These are phyloP conservation scores for Phanerodontia chrysosporium DNA, from an alignment of 768 basidiomycete genomes.

Conservation along the genomic window DNA sequence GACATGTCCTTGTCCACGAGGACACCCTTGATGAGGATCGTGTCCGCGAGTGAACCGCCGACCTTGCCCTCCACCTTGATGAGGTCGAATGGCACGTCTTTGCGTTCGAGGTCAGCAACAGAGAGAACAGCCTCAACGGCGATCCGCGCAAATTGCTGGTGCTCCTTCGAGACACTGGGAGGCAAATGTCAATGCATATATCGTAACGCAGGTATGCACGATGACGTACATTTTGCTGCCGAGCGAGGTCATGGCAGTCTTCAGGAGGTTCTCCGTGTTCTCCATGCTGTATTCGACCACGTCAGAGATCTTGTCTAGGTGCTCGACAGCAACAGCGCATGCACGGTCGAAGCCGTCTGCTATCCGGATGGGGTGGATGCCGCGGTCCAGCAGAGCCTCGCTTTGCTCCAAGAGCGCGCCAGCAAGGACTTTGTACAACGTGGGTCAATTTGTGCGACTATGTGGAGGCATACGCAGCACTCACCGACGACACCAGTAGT, in stretches of 20 bases:
- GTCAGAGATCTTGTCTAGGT: constrained; percentile 90
- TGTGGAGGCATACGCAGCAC: constrained; percentile 27
- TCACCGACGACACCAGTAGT: constrained; percentile 98
- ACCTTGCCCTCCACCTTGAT: constrained; percentile 99
- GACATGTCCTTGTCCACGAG: constrained; percentile 99
- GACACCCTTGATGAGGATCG: constrained; percentile 91
- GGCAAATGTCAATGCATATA: neutral
- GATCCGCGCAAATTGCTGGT: constrained; percentile 92
- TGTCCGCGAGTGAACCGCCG: constrained; percentile 94
- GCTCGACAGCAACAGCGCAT: constrained; percentile 83
- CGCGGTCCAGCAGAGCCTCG: constrained; percentile 94
- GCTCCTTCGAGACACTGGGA: constrained; percentile 91
- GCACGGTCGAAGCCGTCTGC: constrained; percentile 98
- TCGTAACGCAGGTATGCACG: neutral
- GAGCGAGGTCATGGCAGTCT: constrained; percentile 92
- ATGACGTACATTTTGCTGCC: constrained; percentile 93
- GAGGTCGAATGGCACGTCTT: constrained; percentile 94
- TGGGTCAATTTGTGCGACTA: neutral
- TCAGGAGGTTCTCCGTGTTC: constrained; percentile 84
- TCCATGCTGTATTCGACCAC: constrained; percentile 77
- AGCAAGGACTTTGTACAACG: constrained; percentile 68
- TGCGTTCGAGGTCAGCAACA: constrained; percentile 92
- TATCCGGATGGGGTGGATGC: constrained; percentile 97
- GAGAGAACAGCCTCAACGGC: constrained; percentile 95
- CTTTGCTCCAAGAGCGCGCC: constrained; percentile 95